Evolutionary conservation across 2,329 filamentous ascomycete species (phyloP).

Genomic region (Scortechinia acanthostroma): DNA sequence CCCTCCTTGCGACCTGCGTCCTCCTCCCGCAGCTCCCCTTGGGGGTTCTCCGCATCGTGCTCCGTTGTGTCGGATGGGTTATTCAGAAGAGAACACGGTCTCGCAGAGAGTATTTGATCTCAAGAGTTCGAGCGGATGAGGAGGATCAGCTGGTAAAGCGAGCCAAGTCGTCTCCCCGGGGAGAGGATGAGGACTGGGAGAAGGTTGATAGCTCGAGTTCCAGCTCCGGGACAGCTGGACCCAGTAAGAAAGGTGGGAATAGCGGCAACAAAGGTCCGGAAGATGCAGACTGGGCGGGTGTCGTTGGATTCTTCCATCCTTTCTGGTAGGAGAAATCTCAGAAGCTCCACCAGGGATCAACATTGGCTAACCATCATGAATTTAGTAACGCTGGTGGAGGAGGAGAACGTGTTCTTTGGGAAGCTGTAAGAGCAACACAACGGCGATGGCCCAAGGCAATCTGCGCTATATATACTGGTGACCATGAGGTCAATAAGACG

Average conservation of each 20-base stretch:
- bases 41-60: neutral
- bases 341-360: neutral
- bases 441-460: slow-evolving; percentile 53
- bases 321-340: slow-evolving; percentile 52
- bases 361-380: neutral
- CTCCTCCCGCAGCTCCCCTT: neutral
- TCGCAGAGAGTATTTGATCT: neutral
- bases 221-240: neutral
- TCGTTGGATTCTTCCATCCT: slow-evolving; percentile 65
- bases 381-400: slow-evolving; percentile 60
- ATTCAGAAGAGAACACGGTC: neutral
- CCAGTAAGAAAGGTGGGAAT: neutral
- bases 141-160: neutral
- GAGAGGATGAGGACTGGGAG: slow-evolving; percentile 2
- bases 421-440: slow-evolving; percentile 59
- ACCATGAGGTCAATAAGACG: slow-evolving; percentile 54
- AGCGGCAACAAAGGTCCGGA: neutral
- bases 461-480: slow-evolving; percentile 62
- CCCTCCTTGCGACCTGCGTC: neutral
- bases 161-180: neutral
- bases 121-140: neutral
- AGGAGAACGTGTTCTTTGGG: slow-evolving; percentile 64
- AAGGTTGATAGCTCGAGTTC: neutral
- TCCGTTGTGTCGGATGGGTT: neutral
- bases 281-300: slow-evolving; percentile 7